Evolutionary conservation across 140 eudicot genomes (phyloP), one percentile per base, ranked within the genome.

Genomic region (Senecio squalidus): DNA sequence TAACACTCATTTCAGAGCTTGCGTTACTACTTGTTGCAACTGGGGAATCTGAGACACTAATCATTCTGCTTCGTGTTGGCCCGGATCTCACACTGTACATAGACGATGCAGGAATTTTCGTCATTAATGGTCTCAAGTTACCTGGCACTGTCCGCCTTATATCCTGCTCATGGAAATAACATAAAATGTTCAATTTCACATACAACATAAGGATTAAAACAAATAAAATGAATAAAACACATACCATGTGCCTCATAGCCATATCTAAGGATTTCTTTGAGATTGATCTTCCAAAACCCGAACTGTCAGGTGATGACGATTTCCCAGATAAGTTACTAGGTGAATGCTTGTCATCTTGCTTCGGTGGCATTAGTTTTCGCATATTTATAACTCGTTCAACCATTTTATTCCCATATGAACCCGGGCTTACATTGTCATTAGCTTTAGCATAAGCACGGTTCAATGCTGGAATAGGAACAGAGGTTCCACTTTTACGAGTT

Each of bases 221-320:
- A n/a, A 43, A 53, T 23, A 41, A 69, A 51, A 11, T 10, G 14
- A 28, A 11, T 1, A 38, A 41, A 15, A 23, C 33, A 68, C 80
- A 46, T 91, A 91, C 98, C 98, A 91, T 86, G 63, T 91, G 98
- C 66, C 98, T 78, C 65, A 91, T 86, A 53, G 98, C 98, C 98
- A 91, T 91, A 60, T 91, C 98, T 41, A 91, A 33, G 3, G 98
- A 91, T 67, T 91, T 91, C 77, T 91, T 91, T 1, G 98, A 91
- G 23, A 91, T 85, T 28, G 85, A 71, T 54, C 96, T 78, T 34
- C 98, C 98, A 21, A 91, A 86, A 48, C 96, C 98, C 15, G 84
- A 73, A 71, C 78, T 82, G 73, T 91, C 94, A 18, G 94, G 95
- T 6, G 98, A 91, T 39, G 94, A 76, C 9, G 89, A 81, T 68